Conservation (phyloP, 331 rosid genomes). For the Rosa hybrid region DNA sequence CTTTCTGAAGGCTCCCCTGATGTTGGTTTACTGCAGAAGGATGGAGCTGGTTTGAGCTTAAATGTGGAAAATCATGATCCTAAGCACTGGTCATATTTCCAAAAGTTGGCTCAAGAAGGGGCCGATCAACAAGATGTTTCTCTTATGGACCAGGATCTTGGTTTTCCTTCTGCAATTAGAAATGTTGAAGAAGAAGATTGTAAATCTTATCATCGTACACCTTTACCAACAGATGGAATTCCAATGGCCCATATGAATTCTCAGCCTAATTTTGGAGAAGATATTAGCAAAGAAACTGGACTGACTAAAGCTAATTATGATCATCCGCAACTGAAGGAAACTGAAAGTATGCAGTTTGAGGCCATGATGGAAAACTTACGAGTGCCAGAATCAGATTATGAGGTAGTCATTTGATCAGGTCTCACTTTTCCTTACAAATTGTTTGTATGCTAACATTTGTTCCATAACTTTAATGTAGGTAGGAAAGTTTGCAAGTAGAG, state of each 20-base stretch:
- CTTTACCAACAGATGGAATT: conserved; percentile 40
- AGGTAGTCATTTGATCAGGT: conserved; percentile 49
- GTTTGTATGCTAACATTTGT: conserved; percentile 26
- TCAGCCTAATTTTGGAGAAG: conserved; percentile 43
- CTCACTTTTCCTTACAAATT: not conserved
- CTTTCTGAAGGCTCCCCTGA: conserved; percentile 54
- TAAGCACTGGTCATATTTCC: conserved; percentile 84
- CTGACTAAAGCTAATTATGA: conserved; percentile 44
- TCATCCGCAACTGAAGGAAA: conserved; percentile 52
- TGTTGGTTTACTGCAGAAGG: conserved; percentile 46
- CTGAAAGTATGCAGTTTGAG: conserved; percentile 69
- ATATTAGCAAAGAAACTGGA: conserved; percentile 42
- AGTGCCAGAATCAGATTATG: conserved; percentile 53
- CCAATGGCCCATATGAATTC: conserved; percentile 35
- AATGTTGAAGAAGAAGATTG: conserved; percentile 44
- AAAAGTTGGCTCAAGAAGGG: conserved; percentile 73
- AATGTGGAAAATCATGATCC: conserved; percentile 85
- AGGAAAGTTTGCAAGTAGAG: conserved; percentile 55
- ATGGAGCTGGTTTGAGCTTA: conserved; percentile 76
- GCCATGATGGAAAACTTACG: conserved; percentile 68
- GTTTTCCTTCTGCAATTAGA: conserved; percentile 50
- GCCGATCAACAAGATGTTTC: conserved; percentile 58
- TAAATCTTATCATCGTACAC: conserved; percentile 40
- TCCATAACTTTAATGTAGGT: conserved; percentile 49
- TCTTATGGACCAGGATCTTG: conserved; percentile 81